A percentile compares a stretch with the other conserved stretches of the same genome.
Evolutionary conservation across 306 rosid genomes (phyloP).

Genomic region (Styphnolobium japonicum): DNA sequence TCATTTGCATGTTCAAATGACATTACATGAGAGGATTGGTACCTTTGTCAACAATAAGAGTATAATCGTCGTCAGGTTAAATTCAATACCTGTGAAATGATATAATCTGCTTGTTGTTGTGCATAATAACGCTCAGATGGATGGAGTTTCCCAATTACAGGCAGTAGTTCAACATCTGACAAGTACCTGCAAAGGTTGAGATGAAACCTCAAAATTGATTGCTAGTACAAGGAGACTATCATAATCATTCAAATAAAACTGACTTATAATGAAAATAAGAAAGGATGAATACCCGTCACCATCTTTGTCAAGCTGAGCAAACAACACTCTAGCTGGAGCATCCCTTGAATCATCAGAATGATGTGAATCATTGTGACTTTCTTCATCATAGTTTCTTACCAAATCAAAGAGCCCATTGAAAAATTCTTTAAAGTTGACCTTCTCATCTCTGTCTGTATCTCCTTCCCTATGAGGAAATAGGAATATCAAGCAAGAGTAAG

Average conservation of each 20-base stretch:
- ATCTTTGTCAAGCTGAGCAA: slow-evolving; percentile 83
- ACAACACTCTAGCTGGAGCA: slow-evolving; percentile 75
- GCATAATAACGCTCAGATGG: slow-evolving; percentile 96
- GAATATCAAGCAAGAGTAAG: slow-evolving; percentile 25
- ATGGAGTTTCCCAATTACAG: slow-evolving; percentile 88
- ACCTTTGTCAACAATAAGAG: background rate
- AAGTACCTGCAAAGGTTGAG: slow-evolving; percentile 49
- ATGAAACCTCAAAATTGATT: slow-evolving; percentile 20
- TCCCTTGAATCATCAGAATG: slow-evolving; percentile 58
- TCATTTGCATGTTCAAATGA: slow-evolving; percentile 3
- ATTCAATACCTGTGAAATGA: slow-evolving; percentile 74
- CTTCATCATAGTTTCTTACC: slow-evolving; percentile 87
- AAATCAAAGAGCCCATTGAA: slow-evolving; percentile 96
- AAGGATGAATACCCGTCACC: slow-evolving; percentile 70
- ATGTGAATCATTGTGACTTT: slow-evolving; percentile 64
- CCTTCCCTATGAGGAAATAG: slow-evolving; percentile 62
- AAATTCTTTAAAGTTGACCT: slow-evolving; percentile 87
- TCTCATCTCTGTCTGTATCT: slow-evolving; percentile 86
- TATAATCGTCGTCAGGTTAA: background rate
- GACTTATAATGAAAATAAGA: slow-evolving; percentile 11
- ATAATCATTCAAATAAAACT: slow-evolving; percentile 4
- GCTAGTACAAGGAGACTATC: slow-evolving; percentile 22
- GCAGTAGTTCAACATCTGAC: slow-evolving; percentile 73
- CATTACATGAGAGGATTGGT: slow-evolving; percentile 4
- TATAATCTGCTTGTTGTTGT: slow-evolving; percentile 88